Base-by-base conservation (phyloP, 78 protist species). In the Cavenderia fasciculata region DNA sequence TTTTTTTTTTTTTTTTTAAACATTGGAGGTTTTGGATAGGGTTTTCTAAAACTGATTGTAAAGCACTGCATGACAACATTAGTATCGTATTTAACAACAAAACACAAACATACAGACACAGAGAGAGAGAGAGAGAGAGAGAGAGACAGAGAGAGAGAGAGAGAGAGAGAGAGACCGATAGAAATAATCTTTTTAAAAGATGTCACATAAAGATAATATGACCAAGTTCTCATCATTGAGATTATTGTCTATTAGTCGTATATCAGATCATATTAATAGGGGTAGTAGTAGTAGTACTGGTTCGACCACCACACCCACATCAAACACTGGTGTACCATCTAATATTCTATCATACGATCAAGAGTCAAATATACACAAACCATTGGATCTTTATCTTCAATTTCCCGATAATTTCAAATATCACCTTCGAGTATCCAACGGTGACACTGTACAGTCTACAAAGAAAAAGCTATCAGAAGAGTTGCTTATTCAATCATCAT, bases 301-400 rank as follows among this genome's bases (percentile, higher is more conserved):
- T 47, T 5, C 2, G 14, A 3, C 7, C 16, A 62, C 19, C 16
- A 59, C 10, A 3, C n/a, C n/a, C 31, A 59, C 7, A 18, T n/a
- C 6, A 33, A 34, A 36, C 4, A 62, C 25, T 43, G 44, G 47
- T 43, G 16, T 1, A n/a, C 7, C 14, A 21, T 51, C 14, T 52
- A 71, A 51, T 51, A 71, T 46, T n/a, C 14, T 69, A 68, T 68
- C 79, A 5, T 82, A 82, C 54, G 89, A 82, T 34, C 89, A 82
- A 82, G 89, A 82, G 16, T 82, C 89, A 56, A 82, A 82, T 56
- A 82, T 82, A 82, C 89, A 82, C 33, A 57, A 38, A 43, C 56
- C 89, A 27, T 33, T 82, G 10, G 8, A 23, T 29, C n/a, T 82
- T 56, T 41, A 82, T 56, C n/a, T 82, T 31, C 33, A 56, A 0